Base-by-base conservation (phyloP, 1,284 basidiomycete species). In the Lentinula novae-zelandiae region DNA sequence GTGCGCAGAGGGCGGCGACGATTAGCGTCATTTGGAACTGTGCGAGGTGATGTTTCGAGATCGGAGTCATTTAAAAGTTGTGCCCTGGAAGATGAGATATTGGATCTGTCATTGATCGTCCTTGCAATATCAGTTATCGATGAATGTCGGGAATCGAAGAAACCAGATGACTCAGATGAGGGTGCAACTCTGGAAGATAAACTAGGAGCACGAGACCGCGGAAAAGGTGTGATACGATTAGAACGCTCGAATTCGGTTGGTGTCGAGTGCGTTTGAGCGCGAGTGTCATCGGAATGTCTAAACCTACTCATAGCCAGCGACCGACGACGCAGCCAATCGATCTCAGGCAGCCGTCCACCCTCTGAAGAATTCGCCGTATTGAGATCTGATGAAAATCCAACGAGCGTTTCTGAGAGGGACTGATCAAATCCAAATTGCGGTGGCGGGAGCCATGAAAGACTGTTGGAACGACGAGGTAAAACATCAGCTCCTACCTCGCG, bases 111-210 rank as follows among this genome's bases (percentile, higher is more conserved):
- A 50, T 57, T 51, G 8, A 63, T 63, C 6, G 62, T 65, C 33
- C 62, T 52, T 31, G 62, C 57, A 15, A 65, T 60, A 52, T 63
- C 64, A 36, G 61, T 57, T 17, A 65, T 60, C 2, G 59, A 59
- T 9, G 64, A 63, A 15, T 53, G 53, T 39, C 58, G 62, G 4
- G 64, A 63, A 42, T 65, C 64, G 38, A 57, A 62, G 44, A 65
- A 60, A 22, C 54, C 64, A 20, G 40, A 33, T 4, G 55, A 36
- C 6, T 53, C 48, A 15, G 42, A 10, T 22, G 20, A 17, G 8
- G 7, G 9, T 20, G 8, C 44, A 39, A n/a, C 20, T 8, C 53
- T 57, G 9, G 54, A 36, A 9, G 54, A 54, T 48, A 58, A 50
- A 34, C 51, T 60, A 51, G 56, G 55, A 6, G n/a, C 48, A 51